Evolutionary conservation across 2,329 filamentous ascomycete species (phyloP), one percentile per base, ranked within the genome.

Genomic region (Ophiostoma perfectum): DNA sequence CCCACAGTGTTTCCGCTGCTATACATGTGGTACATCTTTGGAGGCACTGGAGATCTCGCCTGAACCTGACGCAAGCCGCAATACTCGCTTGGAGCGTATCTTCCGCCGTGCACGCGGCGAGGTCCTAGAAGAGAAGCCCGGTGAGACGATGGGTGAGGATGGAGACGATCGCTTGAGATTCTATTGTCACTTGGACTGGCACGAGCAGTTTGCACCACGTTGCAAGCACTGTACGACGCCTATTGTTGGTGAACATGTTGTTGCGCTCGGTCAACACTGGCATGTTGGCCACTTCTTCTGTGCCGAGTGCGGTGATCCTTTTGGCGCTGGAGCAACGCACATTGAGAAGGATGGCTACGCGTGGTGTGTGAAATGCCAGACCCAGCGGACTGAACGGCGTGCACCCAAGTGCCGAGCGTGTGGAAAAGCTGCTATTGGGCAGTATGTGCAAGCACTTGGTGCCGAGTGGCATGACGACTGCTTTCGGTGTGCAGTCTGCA

Each of bases 271-370:
- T 0, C 87, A 89, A n/a, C 93, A 97, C 79, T 99, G 92, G 91
- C 95, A 99, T 78, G 91, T 91, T 67, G 95, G 95, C 0, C 95
- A 99, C 80, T 99, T 99, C 81, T 99, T 99, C 84, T 99, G 95
- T 76, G 95, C 95, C 58, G 93, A 99, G 82, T 99, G 95, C 77
- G 95, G 95, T 73, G 94, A 99, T 80, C 94, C 95, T 0, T 99
- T 99, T 76, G 92, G 84, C 72, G 82, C 83, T 64, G 86, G 85
- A 70, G 85, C 84, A 79, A 89, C 86, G 63, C 87, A 89, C 74
- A 88, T 99, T 68, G 95, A 99, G 77, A 97, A 97, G 79, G 94
- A 98, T 73, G 94, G 94, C 9, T 98, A 96, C 78, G 95, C 95
- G 5, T 99, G 95, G 93, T 99, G 95, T 78, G 86, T 98, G 64